Percentiles rank a stretch among this genome's conserved stretches.
Conservation (phyloP, 2,329 filamentous ascomycete species). For the Fusarium gaditjirri region DNA sequence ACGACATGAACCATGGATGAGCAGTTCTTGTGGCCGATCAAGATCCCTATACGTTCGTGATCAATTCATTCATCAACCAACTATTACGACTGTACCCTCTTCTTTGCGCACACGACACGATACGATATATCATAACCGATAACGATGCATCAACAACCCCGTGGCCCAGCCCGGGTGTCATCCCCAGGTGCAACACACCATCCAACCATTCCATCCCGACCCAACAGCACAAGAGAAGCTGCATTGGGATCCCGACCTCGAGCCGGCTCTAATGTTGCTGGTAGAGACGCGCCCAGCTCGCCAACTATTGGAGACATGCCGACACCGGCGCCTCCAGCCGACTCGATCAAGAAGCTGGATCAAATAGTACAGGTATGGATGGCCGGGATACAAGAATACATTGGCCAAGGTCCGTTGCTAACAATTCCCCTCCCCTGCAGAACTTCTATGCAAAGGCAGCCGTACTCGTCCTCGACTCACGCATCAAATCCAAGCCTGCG, state of each 20-base stretch:
- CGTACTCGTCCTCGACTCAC: conserved; percentile 82
- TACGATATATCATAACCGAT: conserved; percentile 6
- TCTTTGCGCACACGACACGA: conserved; percentile 5
- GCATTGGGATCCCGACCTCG: conserved; percentile 53
- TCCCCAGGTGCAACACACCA: conserved; percentile 78
- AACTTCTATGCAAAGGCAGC: conserved; percentile 93
- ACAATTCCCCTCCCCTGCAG: conserved; percentile 58
- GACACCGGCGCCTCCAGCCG: conserved; percentile 65
- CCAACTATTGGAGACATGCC: conserved; percentile 59
- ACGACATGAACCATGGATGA: conserved; percentile 50
- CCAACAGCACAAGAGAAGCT: conserved; percentile 79
- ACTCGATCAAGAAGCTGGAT: conserved; percentile 83
- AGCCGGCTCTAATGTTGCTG: conserved; percentile 56
- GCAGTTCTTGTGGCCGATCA: conserved; percentile 48
- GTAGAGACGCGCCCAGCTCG: conserved; percentile 56
- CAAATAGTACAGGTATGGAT: conserved; percentile 85
- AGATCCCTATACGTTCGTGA: conserved; percentile 47
- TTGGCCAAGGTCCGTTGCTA: conserved; percentile 3
- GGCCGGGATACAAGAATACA: neutral
- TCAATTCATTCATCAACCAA: conserved; percentile 29
- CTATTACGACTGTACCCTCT: neutral
- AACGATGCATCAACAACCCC: conserved; percentile 89
- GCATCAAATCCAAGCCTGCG: conserved; percentile 73
- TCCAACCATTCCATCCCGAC: conserved; percentile 73
- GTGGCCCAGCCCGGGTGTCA: conserved; percentile 76